Base-by-base conservation (phyloP, 768 basidiomycete species). In the Pholiota microspora region DNA sequence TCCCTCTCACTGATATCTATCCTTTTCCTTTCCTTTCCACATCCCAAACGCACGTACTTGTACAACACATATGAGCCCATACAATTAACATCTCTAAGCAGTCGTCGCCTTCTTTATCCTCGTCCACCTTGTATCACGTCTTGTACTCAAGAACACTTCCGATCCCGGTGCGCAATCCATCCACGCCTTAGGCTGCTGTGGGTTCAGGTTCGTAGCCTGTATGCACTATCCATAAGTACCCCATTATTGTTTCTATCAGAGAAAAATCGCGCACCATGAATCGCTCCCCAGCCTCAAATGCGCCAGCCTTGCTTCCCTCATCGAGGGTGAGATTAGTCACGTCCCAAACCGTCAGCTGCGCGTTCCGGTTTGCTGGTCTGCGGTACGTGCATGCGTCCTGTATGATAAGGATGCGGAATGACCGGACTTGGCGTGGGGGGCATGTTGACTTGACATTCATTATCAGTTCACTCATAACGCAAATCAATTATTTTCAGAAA, bases 291-390 rank as follows among this genome's bases (percentile, higher is more conserved):
- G 77, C 76, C 40, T 74, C 69, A 57, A 95, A 82, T 4, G 72
- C 56, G 29, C 83, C 76, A 47, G 77, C 64, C 50, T 67, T 63
- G n/a, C 68, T 74, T 4, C 76, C 81, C 57, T 88, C 86, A 21
- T 72, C 71, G n/a, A 74, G 61, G 0, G 71, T 73, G 24, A 88
- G 55, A 10, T 72, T 72, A 3, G 81, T 70, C 2, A 82, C 85
- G 62, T 95, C 91, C 92, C 92, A 94, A 3, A 95, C 79, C 0
- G 88, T 94, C 51, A 98, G 60, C 65, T 91, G 89, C 0, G 86
- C 94, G 1, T 71, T 76, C 47, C 91, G 79, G 55, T 79, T 73
- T 7, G 81, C 72, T 0, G 78, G 76, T 49, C 78, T 73, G 56
- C 78, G 76, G 0, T 64, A 59, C 24, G 83, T 85, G 31, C 76